phyloP scores from a whole-genome alignment of 148 eudicot species.

The Camellia japonica region DNA sequence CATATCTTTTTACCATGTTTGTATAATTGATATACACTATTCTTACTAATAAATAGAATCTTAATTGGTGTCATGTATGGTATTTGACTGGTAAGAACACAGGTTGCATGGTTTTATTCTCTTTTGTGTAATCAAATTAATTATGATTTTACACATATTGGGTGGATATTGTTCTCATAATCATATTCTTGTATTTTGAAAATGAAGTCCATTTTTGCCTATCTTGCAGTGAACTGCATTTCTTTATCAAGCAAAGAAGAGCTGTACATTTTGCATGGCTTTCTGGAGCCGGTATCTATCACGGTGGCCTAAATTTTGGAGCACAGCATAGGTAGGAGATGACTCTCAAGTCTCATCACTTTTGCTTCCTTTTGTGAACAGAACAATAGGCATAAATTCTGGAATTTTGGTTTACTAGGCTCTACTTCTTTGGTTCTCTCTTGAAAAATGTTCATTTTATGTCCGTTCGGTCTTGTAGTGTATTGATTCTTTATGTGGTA shows the following conservation, averaged over 20 bases:
- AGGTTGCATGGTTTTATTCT: not conserved
- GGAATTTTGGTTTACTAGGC: too few relatives aligned
- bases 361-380: too few relatives aligned
- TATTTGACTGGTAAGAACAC: not conserved
- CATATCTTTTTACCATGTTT: not conserved
- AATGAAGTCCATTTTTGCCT: constrained; percentile 21
- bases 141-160: not conserved
- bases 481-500: not conserved
- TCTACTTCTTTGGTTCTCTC: too few relatives aligned
- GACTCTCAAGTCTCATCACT: not conserved
- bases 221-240: constrained; percentile 85
- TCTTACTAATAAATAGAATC: not conserved
- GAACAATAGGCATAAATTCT: too few relatives aligned
- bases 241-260: constrained; percentile 88
- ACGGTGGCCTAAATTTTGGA: constrained; percentile 95
- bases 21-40: not conserved
- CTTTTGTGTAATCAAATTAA: not conserved
- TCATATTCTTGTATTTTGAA: constrained; percentile 5
- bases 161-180: constrained; percentile 1
- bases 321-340: constrained; percentile 71
- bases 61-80: not conserved
- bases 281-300: constrained; percentile 92
- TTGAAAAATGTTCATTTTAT: too few relatives aligned
- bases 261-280: constrained; percentile 99
- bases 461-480: too few relatives aligned